A percentile compares a stretch with the other conserved stretches of the same genome.
phyloP scores from a whole-genome alignment of 257 asterid species.

The Galeopsis tetrahit region DNA sequence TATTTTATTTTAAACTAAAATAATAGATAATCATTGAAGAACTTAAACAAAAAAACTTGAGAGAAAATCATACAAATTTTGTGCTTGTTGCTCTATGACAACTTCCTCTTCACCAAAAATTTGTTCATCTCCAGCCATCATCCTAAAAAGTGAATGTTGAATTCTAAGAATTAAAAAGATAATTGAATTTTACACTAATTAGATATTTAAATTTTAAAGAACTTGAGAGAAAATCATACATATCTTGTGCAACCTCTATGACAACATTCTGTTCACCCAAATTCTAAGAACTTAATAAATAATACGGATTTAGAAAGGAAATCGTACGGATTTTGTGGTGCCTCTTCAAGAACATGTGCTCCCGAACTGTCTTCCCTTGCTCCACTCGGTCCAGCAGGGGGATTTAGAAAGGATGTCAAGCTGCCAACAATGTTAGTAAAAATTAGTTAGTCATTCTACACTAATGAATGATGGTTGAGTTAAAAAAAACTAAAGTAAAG shows the following conservation, averaged over 20 bases:
- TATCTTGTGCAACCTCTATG: background rate
- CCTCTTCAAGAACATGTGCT: background rate
- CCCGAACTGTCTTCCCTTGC: background rate
- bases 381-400: background rate
- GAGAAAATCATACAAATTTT: too few species aligned
- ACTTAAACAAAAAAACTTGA: background rate
- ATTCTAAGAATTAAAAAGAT: too few species aligned
- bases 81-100: too few species aligned
- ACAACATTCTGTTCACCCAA: background rate
- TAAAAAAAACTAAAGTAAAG: slow-evolving; percentile 5
- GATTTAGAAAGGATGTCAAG: background rate
- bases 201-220: background rate
- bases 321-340: background rate
- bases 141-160: too few species aligned
- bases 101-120: too few species aligned
- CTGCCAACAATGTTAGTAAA: slow-evolving; percentile 1
- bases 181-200: too few species aligned
- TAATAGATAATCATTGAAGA: background rate
- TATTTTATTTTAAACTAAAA: background rate
- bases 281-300: too few species aligned
- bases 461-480: slow-evolving; percentile 4
- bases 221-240: background rate
- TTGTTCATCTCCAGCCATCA: too few species aligned
- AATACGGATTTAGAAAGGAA: background rate
- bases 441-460: background rate